Percentiles rank a stretch among this genome's conserved stretches.
Evolutionary conservation across 768 basidiomycete genomes (phyloP).

Genomic region (Collybiopsis luxurians): DNA sequence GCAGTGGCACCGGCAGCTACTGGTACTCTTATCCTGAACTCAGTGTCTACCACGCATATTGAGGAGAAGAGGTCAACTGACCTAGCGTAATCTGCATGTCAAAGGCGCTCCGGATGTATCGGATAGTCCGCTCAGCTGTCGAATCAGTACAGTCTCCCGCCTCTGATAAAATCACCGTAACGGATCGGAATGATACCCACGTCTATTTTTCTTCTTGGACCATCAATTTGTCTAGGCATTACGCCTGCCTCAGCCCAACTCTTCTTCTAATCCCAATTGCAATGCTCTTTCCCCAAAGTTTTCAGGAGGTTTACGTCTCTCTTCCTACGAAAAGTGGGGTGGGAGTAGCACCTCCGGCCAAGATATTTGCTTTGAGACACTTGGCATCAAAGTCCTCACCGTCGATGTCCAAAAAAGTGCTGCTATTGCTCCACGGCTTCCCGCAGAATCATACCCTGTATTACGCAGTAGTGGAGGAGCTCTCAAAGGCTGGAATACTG

Average conservation of each 20-base stretch:
- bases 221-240: no score
- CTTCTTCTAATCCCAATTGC: neutral
- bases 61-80: no score
- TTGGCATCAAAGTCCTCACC: neutral
- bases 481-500: slow-evolving; percentile 4
- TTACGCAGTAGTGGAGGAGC: slow-evolving; percentile 1
- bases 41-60: no score
- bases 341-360: neutral
- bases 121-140: neutral
- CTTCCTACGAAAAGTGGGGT: neutral
- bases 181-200: neutral
- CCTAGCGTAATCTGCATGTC: no score
- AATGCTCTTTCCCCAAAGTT: neutral
- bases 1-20: no score
- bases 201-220: neutral
- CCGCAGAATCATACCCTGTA: slow-evolving; percentile 9
- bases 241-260: neutral
- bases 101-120: neutral
- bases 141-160: neutral
- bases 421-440: slow-evolving; percentile 9
- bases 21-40: no score
- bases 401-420: neutral
- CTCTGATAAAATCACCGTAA: no score
- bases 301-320: neutral
- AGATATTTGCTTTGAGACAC: slow-evolving; percentile 2